phyloP scores from a whole-genome alignment of 2,329 filamentous ascomycete species.

The Teratosphaeria zuluensis region DNA sequence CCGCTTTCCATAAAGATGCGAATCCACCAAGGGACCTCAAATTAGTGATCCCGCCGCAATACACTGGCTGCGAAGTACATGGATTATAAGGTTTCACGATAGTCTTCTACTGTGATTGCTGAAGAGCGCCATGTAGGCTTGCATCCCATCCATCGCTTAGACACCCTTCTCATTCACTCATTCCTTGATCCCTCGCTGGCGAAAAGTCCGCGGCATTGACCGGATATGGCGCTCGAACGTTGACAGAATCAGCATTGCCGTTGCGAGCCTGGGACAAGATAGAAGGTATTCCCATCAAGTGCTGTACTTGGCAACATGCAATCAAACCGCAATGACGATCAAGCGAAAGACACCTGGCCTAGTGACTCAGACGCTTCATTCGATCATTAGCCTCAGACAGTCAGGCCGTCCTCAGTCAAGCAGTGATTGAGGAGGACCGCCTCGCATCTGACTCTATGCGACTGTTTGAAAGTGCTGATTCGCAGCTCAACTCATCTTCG shows the following conservation, averaged over 20 bases:
- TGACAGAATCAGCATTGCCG: background rate
- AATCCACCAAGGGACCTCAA: background rate
- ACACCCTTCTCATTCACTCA: background rate
- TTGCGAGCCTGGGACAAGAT: background rate
- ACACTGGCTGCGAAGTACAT: background rate
- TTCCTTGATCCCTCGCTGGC: background rate
- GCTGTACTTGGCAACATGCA: background rate
- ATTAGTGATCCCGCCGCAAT: background rate
- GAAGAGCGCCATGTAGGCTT: too few species aligned
- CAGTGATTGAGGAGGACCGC: too few species aligned
- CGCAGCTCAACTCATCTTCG: too few species aligned
- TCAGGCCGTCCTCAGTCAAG: too few species aligned
- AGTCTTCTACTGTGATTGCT: background rate
- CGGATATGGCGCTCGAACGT: background rate
- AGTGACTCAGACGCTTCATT: too few species aligned
- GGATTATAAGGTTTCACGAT: background rate
- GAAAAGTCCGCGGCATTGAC: too few species aligned
- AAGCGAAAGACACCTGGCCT: too few species aligned
- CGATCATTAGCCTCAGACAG: too few species aligned
- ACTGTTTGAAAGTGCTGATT: too few species aligned
- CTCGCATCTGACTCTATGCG: too few species aligned
- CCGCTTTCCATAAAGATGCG: background rate
- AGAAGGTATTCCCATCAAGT: background rate
- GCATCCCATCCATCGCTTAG: background rate
- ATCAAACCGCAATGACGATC: background rate